phyloP scores from a whole-genome alignment of 257 asterid genomes.

The Solanum stenotomum region DNA sequence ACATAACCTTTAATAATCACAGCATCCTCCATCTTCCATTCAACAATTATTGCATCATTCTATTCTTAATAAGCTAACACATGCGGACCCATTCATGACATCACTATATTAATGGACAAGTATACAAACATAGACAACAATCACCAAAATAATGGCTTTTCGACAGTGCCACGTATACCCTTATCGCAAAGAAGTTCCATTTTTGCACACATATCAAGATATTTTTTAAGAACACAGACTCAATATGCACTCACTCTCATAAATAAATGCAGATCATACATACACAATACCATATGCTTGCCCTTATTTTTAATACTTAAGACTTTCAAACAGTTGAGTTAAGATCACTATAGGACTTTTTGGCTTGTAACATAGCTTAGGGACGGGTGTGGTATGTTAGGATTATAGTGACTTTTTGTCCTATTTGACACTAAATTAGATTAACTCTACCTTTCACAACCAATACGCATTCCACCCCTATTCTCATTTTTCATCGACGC shows the following conservation, averaged over 20 bases:
- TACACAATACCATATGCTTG: background rate
- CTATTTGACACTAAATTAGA: background rate
- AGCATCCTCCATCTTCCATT: too few species aligned
- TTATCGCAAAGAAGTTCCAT: background rate
- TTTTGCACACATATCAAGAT: background rate
- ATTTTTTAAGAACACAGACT: background rate
- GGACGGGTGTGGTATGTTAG: background rate
- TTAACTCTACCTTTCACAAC: too few species aligned
- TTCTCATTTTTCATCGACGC: background rate
- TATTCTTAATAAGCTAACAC: too few species aligned
- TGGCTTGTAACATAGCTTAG: background rate
- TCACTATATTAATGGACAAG: background rate
- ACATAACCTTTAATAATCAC: too few species aligned
- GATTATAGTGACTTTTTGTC: background rate
- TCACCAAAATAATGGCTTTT: background rate
- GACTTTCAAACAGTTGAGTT: too few species aligned
- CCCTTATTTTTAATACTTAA: background rate
- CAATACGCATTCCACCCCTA: background rate
- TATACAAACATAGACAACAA: background rate
- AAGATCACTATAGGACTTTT: background rate
- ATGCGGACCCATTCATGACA: background rate
- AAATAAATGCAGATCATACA: background rate
- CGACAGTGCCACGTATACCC: background rate
- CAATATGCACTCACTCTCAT: background rate
- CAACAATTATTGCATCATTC: too few species aligned